Conservation (phyloP, 2,329 filamentous ascomycete species). For the Cercospora citrullina region DNA sequence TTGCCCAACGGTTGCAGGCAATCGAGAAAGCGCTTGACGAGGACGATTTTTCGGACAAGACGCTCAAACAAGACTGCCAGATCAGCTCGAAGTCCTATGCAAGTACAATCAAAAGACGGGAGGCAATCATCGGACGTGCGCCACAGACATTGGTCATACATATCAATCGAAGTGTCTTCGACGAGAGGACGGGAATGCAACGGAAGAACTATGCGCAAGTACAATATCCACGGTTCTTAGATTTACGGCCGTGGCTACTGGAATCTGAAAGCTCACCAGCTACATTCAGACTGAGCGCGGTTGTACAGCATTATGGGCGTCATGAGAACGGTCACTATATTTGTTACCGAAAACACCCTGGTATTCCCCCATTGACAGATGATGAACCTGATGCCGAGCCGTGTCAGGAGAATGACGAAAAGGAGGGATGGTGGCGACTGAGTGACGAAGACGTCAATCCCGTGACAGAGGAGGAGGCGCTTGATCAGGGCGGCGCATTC, state of each 20-base stretch:
- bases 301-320: conserved; percentile 83
- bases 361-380: conserved; percentile 23
- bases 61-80: conserved; percentile 48
- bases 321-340: conserved; percentile 97
- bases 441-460: conserved; percentile 83
- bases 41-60: conserved; percentile 70
- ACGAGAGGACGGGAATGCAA: conserved; percentile 75
- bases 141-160: conserved; percentile 82
- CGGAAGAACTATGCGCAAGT: conserved; percentile 83
- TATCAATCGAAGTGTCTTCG: conserved; percentile 87
- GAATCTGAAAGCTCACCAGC: conserved; percentile 39
- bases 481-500: conserved; percentile 79
- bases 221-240: conserved; percentile 70
- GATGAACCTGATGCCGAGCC: conserved; percentile 29
- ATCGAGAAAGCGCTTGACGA: conserved; percentile 73
- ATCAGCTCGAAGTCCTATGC: conserved; percentile 64
- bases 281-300: conserved; percentile 51
- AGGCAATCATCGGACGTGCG: conserved; percentile 79
- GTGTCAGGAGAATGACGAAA: conserved; percentile 15
- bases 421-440: conserved; percentile 78
- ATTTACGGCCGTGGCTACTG: conserved; percentile 82
- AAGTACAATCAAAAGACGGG: conserved; percentile 81
- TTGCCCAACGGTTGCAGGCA: conserved; percentile 59
- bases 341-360: conserved; percentile 74
- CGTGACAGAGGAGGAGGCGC: conserved; percentile 70